These are phyloP conservation scores for Quercus alba DNA, from an alignment of 306 rosid genomes.

Conservation along the genomic window DNA sequence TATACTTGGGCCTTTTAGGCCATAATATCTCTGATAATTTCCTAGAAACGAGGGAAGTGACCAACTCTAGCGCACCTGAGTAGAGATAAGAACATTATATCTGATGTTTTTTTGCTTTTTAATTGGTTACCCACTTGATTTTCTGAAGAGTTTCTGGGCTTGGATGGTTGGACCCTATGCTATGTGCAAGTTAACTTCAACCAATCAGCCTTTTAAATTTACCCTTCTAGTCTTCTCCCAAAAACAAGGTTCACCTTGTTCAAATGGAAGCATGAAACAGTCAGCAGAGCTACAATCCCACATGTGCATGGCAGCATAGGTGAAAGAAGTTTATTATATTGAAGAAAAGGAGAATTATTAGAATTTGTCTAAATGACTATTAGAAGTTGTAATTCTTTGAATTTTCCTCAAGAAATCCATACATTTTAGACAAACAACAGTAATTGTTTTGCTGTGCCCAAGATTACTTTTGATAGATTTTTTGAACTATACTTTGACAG, in stretches of 20 bases:
- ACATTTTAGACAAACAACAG: neutral
- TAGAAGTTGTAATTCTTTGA: neutral
- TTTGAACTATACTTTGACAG: constrained; percentile 43
- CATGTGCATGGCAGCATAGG: no score
- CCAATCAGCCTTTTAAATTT: neutral
- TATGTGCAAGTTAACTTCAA: neutral
- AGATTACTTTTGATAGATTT: constrained; percentile 26
- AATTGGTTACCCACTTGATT: neutral
- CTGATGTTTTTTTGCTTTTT: neutral
- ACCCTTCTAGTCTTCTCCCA: neutral
- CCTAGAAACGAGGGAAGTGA: neutral
- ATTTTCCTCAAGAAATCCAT: neutral
- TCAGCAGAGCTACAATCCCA: neutral
- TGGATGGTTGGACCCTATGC: neutral
- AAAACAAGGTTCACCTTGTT: neutral
- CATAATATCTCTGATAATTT: no score
- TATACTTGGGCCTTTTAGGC: no score
- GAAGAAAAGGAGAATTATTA: neutral
- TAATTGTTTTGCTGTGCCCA: constrained; percentile 9
- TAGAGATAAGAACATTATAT: neutral
- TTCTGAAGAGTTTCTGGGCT: neutral
- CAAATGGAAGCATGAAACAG: neutral
- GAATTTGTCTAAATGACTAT: neutral
- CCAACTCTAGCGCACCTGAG: neutral
- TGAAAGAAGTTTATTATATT: no score